Evolutionary conservation across 2,329 filamentous ascomycete genomes (phyloP).

Genomic region (Colletotrichum acutatum): DNA sequence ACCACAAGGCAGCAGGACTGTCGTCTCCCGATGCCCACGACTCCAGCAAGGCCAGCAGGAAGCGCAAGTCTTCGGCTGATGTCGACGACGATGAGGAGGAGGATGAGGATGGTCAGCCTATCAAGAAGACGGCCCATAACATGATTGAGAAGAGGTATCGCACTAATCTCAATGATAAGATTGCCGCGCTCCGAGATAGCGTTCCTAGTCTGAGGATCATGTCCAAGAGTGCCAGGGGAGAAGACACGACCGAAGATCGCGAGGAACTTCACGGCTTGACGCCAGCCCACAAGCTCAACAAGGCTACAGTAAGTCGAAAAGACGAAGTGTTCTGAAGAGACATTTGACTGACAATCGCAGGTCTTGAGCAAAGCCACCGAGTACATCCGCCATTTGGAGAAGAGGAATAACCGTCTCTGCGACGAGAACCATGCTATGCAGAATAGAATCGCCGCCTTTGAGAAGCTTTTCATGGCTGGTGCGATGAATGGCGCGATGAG

Average conservation of each 20-base stretch:
- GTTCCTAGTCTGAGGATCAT: conserved; percentile 90
- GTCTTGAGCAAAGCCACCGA: conserved; percentile 94
- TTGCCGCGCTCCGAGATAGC: conserved; percentile 89
- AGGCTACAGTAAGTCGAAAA: conserved; percentile 76
- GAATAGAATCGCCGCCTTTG: conserved; percentile 77
- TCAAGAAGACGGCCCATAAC: conserved; percentile 96
- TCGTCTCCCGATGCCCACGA: conserved; percentile 68
- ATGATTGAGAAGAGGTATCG: conserved; percentile 98
- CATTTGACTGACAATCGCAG: conserved; percentile 45
- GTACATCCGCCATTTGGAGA: conserved; percentile 94
- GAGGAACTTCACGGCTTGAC: conserved; percentile 86
- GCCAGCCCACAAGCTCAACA: conserved; percentile 94
- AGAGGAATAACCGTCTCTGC: conserved; percentile 82
- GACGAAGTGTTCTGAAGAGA: background rate
- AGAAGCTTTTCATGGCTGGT: conserved; percentile 82
- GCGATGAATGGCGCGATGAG: conserved; percentile 74
- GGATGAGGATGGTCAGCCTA: conserved; percentile 64
- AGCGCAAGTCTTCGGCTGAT: conserved; percentile 77
- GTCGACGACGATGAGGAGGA: conserved; percentile 67
- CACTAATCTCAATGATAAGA: conserved; percentile 97
- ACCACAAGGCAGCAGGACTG: conserved; percentile 56
- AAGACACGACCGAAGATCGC: conserved; percentile 77
- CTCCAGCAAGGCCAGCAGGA: conserved; percentile 64
- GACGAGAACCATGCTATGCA: conserved; percentile 87
- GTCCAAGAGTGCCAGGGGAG: conserved; percentile 76